phyloP scores from a whole-genome alignment of 2,329 filamentous ascomycete genomes.

The Colletotrichum karsti region DNA sequence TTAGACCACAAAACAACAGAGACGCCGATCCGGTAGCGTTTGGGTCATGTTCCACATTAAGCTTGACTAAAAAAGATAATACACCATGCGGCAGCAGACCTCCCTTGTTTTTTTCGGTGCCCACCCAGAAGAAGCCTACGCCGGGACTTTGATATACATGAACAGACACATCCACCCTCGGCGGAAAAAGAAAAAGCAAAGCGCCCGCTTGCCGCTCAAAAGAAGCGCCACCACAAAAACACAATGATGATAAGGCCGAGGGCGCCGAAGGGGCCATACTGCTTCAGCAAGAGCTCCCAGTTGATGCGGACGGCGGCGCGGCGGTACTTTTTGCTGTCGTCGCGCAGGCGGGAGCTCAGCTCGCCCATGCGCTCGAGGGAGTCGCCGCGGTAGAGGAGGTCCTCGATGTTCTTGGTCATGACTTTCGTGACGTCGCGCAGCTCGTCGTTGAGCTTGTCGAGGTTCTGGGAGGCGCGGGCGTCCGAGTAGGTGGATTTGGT shows the following conservation, averaged over 20 bases:
- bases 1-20: slow-evolving; percentile 7
- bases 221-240: slow-evolving; percentile 94
- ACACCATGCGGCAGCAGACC: slow-evolving; percentile 9
- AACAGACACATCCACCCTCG: background rate
- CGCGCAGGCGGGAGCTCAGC: slow-evolving; percentile 84
- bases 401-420: slow-evolving; percentile 99
- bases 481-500: slow-evolving; percentile 96
- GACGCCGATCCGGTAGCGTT: slow-evolving; percentile 13
- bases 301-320: slow-evolving; percentile 95
- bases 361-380: slow-evolving; percentile 97
- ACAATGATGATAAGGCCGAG: slow-evolving; percentile 84
- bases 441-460: slow-evolving; percentile 96
- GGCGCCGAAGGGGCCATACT: slow-evolving; percentile 91
- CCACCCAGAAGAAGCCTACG: background rate
- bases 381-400: slow-evolving; percentile 93
- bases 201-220: slow-evolving; percentile 55
- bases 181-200: background rate
- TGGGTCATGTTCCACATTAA: slow-evolving; percentile 25
- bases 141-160: background rate
- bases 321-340: slow-evolving; percentile 95
- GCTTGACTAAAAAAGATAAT: background rate
- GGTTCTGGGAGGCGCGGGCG: slow-evolving; percentile 87
- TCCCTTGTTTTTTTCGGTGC: background rate
- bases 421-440: slow-evolving; percentile 97
- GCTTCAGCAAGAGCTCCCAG: slow-evolving; percentile 95